Percentiles rank a stretch among this genome's conserved stretches.
These are phyloP conservation scores for Musa balbisiana DNA, from an alignment of 202 grass and related monocot species.

Conservation along the genomic window DNA sequence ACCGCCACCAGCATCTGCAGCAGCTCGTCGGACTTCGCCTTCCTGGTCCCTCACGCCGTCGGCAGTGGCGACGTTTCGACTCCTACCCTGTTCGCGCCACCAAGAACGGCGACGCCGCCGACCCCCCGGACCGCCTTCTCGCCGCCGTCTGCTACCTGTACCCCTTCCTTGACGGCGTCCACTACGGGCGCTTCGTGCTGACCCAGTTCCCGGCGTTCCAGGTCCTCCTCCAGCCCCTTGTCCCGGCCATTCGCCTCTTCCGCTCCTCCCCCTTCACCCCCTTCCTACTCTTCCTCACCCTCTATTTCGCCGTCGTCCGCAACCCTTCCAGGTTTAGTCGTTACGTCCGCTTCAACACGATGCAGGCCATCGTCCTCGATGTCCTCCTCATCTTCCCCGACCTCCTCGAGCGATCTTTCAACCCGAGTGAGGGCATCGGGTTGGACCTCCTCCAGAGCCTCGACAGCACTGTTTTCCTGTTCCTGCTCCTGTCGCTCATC, in stretches of 20 bases:
- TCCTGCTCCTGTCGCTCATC: conserved; percentile 60
- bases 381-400: conserved; percentile 90
- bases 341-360: conserved; percentile 94
- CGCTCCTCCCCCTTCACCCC: conserved; percentile 72
- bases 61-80: conserved; percentile 11
- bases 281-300: conserved; percentile 80
- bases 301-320: conserved; percentile 89
- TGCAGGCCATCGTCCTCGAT: conserved; percentile 92
- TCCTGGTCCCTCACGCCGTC: neutral
- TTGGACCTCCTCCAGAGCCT: conserved; percentile 58
- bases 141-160: conserved; percentile 79
- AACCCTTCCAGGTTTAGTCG: conserved; percentile 76
- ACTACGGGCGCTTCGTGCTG: conserved; percentile 72
- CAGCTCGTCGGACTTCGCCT: neutral
- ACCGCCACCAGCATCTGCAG: neutral
- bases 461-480: conserved; percentile 86
- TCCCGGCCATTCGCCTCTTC: conserved; percentile 76
- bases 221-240: conserved; percentile 51
- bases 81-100: conserved; percentile 24
- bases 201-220: conserved; percentile 62
- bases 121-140: conserved; percentile 65
- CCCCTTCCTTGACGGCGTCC: conserved; percentile 88
- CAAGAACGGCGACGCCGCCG: conserved; percentile 42
- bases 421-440: conserved; percentile 39
- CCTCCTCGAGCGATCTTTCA: conserved; percentile 57